Conservation (phyloP, 2,329 filamentous ascomycete species). For the Lasiodiplodia citricola region DNA sequence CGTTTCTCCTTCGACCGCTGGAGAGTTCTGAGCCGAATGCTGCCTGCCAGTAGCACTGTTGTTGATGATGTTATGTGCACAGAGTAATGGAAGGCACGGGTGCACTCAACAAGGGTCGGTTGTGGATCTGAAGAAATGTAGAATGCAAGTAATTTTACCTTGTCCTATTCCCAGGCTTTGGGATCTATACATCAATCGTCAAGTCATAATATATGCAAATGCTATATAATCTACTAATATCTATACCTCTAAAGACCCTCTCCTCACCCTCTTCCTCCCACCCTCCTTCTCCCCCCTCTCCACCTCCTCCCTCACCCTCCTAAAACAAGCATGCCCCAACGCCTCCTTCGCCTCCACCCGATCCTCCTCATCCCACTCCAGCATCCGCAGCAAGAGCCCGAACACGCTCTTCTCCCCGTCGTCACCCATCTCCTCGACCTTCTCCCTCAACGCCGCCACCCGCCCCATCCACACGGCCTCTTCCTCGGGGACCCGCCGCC, state of each 20-base stretch:
- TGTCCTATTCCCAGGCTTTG: no score
- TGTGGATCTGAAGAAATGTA: neutral
- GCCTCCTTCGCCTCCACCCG: neutral
- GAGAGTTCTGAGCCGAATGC: neutral
- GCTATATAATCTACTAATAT: neutral
- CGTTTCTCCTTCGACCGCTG: neutral
- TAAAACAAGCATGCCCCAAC: neutral
- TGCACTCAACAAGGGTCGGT: neutral
- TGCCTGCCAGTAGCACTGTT: neutral
- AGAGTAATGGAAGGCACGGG: neutral
- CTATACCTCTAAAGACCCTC: neutral
- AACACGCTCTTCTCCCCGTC: neutral
- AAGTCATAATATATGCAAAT: no score
- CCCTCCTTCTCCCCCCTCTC: neutral
- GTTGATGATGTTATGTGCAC: neutral
- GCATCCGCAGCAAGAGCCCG: neutral
- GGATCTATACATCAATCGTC: neutral
- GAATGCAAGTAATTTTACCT: neutral
- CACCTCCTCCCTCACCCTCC: neutral
- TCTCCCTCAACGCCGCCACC: neutral
- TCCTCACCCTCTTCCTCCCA: neutral
- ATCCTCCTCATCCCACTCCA: conserved; percentile 1
- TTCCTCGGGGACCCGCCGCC: conserved; percentile 4
- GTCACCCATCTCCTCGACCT: neutral
- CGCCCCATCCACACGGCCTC: neutral